These are phyloP conservation scores for Pyricularia sp. DNA, from an alignment of 2,329 filamentous ascomycete genomes.

Conservation along the genomic window DNA sequence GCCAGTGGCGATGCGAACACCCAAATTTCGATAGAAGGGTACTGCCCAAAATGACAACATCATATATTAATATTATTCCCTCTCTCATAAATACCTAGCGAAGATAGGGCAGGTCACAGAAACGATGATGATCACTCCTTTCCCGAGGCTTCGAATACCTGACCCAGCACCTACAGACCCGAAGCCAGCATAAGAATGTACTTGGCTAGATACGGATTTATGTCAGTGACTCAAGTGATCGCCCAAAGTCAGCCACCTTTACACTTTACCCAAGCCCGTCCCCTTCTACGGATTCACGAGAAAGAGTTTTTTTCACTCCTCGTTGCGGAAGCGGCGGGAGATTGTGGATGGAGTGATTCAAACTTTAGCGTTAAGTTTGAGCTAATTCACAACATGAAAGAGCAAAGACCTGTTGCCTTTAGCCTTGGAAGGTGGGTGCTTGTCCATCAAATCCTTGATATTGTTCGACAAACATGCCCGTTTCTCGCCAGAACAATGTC, in stretches of 20 bases:
- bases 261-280: too few relatives aligned
- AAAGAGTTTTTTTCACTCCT: too few relatives aligned
- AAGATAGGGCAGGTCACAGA: neutral
- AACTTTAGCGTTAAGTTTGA: constrained; percentile 52
- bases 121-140: too few relatives aligned
- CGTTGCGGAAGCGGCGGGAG: constrained; percentile 36
- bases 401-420: constrained; percentile 37
- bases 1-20: neutral
- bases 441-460: constrained; percentile 40
- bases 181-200: too few relatives aligned
- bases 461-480: too few relatives aligned
- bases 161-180: too few relatives aligned
- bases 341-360: constrained; percentile 56
- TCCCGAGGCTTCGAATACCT: neutral
- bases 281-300: too few relatives aligned
- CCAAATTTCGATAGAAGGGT: too few relatives aligned
- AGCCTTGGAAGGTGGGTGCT: constrained; percentile 46
- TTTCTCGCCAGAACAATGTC: constrained; percentile 24
- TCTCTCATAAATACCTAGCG: neutral
- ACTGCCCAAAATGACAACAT: neutral
- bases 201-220: too few relatives aligned
- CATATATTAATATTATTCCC: neutral
- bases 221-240: too few relatives aligned
- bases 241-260: neutral
- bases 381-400: constrained; percentile 52